Base-by-base conservation (phyloP, 1,139 yeast species). In the Magnusiomyces clavatus region DNA sequence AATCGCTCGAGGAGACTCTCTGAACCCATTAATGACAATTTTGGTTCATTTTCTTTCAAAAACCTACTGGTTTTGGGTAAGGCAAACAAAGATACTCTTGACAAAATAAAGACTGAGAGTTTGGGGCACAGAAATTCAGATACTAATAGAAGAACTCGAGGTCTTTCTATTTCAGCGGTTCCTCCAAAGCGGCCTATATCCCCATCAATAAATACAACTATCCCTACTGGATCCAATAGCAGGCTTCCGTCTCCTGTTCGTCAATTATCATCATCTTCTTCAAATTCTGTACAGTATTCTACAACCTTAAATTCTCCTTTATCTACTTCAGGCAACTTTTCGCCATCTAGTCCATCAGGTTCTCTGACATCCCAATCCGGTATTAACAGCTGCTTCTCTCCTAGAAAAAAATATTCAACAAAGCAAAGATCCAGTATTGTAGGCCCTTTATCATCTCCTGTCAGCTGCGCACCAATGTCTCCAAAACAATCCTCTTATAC, bases 81-180 rank as follows among this genome's bases (percentile, higher is more conserved):
- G 62, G 97, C 96, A 16, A 94, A 94, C 63, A 88, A 87, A 64
- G 97, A 90, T 67, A 90, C 87, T 14, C 87, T 94, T 55, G 86
- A 86, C 62, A 73, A 96, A 57, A 76, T 94, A 62, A 86, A 88
- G 62, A 82, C 77, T 46, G 97, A 92, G 64, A 96, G 87, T 67
- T 60, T 82, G 56, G 86, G 82, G 58, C 58, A 55, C 29, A 57
- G 59, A 11, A 48, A 44, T 39, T 40, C 50, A 2, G 14, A 43
- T 14, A 49, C 48, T 2, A 42, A 13, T 19, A 49, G 51, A 12
- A 52, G 64, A n/a, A 51, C 60, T 11, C 48, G 66, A 19, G 63
- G 66, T 10, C 48, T 64, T 37, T 64, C 69, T 1, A 49, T 60
- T 8, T 58, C 64, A 2, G 35, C 53, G 6, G 42, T 31, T 16